A percentile compares a stretch with the other conserved stretches of the same genome.
phyloP scores from a whole-genome alignment of 1,139 yeast species.

The Hyphopichia pseudoburtonii region DNA sequence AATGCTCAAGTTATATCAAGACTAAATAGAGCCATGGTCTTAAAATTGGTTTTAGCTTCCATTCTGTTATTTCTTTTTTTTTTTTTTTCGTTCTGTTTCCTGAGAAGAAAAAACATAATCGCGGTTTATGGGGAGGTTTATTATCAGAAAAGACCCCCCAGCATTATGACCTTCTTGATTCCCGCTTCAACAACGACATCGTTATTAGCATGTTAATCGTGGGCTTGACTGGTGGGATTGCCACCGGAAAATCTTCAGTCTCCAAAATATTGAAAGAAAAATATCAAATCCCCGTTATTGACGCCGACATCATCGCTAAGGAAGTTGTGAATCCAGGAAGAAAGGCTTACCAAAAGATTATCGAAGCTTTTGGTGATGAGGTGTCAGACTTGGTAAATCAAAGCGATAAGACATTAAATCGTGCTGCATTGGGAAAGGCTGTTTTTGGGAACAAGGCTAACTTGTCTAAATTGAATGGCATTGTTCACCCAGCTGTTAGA shows the following conservation, averaged over 20 bases:
- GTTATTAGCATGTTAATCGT: slow-evolving; percentile 69
- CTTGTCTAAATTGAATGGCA: slow-evolving; percentile 58
- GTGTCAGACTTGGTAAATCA: slow-evolving; percentile 55
- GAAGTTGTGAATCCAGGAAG: slow-evolving; percentile 82
- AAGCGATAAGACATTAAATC: slow-evolving; percentile 54
- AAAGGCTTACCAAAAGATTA: slow-evolving; percentile 65
- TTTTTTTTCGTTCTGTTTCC: too few relatives aligned
- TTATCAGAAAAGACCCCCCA: too few relatives aligned
- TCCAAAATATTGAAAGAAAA: slow-evolving; percentile 56
- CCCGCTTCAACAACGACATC: too few relatives aligned
- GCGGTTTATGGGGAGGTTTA: too few relatives aligned
- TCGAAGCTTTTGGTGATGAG: slow-evolving; percentile 54
- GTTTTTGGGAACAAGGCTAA: slow-evolving; percentile 71
- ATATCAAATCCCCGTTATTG: slow-evolving; percentile 62
- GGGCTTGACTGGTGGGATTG: slow-evolving; percentile 96
- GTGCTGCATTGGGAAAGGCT: slow-evolving; percentile 73
- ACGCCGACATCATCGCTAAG: slow-evolving; percentile 88
- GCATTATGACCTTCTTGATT: too few relatives aligned
- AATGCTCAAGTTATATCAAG: too few relatives aligned
- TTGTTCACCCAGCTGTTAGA: slow-evolving; percentile 90
- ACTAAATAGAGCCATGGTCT: too few relatives aligned
- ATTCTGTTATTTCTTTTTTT: background rate
- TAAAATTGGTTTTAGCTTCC: background rate
- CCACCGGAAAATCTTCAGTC: slow-evolving; percentile 93
- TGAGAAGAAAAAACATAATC: too few relatives aligned